These are phyloP conservation scores for Fennellomyces sp. DNA, from an alignment of 371 early-diverging fungal species.

Conservation along the genomic window DNA sequence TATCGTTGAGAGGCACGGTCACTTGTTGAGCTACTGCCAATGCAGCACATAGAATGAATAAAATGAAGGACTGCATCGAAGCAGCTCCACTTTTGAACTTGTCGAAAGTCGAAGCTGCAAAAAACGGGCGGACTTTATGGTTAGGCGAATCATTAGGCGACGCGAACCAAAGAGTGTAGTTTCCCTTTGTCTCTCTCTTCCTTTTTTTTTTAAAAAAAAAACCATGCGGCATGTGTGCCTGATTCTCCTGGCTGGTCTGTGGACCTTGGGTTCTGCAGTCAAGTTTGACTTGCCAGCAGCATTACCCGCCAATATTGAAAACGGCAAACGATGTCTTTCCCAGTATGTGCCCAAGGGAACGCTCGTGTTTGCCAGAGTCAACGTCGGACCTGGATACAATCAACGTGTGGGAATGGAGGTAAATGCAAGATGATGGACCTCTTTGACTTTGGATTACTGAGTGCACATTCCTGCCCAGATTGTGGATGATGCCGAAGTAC, in stretches of 20 bases:
- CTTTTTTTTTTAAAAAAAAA: background rate
- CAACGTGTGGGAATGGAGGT: conserved; percentile 78
- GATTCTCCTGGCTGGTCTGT: conserved; percentile 1
- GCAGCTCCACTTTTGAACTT: background rate
- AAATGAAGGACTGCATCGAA: background rate
- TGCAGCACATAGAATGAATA: background rate
- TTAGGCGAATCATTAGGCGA: background rate
- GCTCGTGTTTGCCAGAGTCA: conserved; percentile 73
- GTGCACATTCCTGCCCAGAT: conserved; percentile 42
- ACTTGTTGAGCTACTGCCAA: conserved; percentile 4
- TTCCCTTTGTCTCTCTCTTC: background rate
- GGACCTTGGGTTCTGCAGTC: conserved; percentile 47
- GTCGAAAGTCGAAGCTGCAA: background rate
- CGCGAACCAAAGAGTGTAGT: too few relatives aligned
- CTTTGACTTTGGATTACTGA: too few relatives aligned
- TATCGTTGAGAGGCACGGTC: conserved; percentile 20
- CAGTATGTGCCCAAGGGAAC: conserved; percentile 76
- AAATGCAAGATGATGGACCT: background rate
- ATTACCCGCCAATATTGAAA: conserved; percentile 29
- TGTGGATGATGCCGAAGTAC: conserved; percentile 60
- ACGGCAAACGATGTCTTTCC: conserved; percentile 67
- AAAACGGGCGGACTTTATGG: background rate
- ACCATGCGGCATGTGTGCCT: conserved; percentile 9
- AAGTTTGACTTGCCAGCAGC: conserved; percentile 77
- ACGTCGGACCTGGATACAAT: conserved; percentile 65